phyloP scores from a whole-genome alignment of 208 protist genomes.

The Crithidia fasciculata region DNA sequence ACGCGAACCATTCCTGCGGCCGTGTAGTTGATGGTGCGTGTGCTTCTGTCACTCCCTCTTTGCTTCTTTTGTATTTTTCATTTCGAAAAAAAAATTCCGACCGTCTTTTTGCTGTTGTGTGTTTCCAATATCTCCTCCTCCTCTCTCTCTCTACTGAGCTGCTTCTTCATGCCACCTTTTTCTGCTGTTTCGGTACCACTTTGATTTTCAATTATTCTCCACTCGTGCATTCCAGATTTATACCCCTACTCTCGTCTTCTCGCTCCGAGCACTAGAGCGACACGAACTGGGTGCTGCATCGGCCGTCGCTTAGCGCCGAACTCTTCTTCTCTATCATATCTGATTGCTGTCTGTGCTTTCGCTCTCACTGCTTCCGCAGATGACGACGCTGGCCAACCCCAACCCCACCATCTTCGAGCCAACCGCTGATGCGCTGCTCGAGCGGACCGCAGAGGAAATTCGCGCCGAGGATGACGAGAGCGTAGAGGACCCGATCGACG shows the following conservation, averaged over 20 bases:
- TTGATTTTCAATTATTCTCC: too few species aligned
- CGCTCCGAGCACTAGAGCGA: too few species aligned
- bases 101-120: too few species aligned
- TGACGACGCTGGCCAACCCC: slow-evolving; percentile 70
- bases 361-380: neutral
- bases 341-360: neutral
- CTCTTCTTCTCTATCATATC: slow-evolving; percentile 21
- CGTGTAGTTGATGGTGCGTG: too few species aligned
- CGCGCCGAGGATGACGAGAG: slow-evolving; percentile 61
- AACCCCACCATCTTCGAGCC: slow-evolving; percentile 64
- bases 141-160: neutral
- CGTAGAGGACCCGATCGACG: slow-evolving; percentile 90
- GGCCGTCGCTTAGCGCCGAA: too few species aligned
- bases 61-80: neutral
- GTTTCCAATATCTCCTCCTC: neutral
- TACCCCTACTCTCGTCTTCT: too few species aligned
- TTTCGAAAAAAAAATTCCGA: neutral
- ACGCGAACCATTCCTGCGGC: too few species aligned
- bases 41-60: too few species aligned
- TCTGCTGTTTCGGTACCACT: too few species aligned
- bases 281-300: too few species aligned
- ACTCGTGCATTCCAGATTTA: too few species aligned
- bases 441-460: slow-evolving; percentile 47
- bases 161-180: neutral
- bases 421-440: slow-evolving; percentile 1